Evolutionary conservation across 371 early-diverging fungal species (phyloP).

Genomic region (Amoeboaphelidium protococcarum): DNA sequence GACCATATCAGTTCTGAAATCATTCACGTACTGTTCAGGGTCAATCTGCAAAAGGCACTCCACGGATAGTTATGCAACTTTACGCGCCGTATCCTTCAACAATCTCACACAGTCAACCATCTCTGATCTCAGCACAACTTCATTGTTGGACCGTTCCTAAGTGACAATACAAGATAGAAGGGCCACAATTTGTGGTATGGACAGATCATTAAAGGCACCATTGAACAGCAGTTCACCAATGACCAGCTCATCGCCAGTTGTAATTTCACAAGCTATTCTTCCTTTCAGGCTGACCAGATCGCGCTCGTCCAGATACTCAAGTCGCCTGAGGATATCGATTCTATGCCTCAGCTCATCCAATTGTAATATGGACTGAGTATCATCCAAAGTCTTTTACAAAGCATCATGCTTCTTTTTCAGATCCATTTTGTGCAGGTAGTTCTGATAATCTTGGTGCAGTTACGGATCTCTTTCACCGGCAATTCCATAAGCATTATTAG

Average conservation of each 20-base stretch:
- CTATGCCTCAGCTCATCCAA: constrained; percentile 75
- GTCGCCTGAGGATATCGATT: constrained; percentile 62
- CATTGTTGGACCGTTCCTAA: constrained; percentile 35
- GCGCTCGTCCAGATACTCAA: constrained; percentile 46
- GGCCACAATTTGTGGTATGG: constrained; percentile 66
- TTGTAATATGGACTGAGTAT: constrained; percentile 54
- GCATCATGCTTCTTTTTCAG: constrained; percentile 23
- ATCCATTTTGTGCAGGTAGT: constrained; percentile 30
- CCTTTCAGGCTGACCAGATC: constrained; percentile 91
- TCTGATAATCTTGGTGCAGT: constrained; percentile 25
- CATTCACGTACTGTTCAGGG: constrained; percentile 43
- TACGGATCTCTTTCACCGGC: constrained; percentile 24
- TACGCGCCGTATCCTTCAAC: constrained; percentile 62
- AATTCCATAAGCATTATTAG: constrained; percentile 28
- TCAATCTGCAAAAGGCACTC: constrained; percentile 57
- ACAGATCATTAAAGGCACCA: constrained; percentile 83
- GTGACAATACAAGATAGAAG: constrained; percentile 85
- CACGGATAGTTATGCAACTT: constrained; percentile 57
- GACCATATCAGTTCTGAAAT: constrained; percentile 79
- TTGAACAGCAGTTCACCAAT: constrained; percentile 98
- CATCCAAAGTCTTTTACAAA: constrained; percentile 34
- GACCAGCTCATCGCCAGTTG: constrained; percentile 85
- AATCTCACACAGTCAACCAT: constrained; percentile 10
- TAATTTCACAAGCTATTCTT: constrained; percentile 97
- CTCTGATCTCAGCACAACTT: neutral